Percentiles rank a stretch among this genome's conserved stretches.
Conservation (phyloP, 78 protist species). For the Dictyostelium brefeldianum region DNA sequence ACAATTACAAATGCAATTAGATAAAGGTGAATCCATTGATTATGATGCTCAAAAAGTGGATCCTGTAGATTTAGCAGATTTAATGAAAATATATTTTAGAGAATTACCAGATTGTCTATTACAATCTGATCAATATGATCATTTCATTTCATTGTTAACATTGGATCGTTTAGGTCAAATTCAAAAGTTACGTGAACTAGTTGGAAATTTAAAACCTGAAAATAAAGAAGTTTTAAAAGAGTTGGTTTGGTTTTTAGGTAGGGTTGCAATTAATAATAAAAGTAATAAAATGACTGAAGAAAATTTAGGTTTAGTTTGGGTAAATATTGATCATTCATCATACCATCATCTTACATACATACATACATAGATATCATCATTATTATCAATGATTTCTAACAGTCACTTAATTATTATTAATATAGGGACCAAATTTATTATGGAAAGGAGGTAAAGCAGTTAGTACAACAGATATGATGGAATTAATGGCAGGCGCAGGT, state of each 20-base stretch:
- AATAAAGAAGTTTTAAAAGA: constrained; percentile 48
- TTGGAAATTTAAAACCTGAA: constrained; percentile 3
- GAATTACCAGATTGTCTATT: constrained; percentile 76
- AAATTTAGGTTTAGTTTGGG: constrained; percentile 68
- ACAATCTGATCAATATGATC: constrained; percentile 64
- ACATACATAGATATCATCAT: neutral
- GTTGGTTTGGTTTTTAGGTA: constrained; percentile 57
- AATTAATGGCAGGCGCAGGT: constrained; percentile 76
- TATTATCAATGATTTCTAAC: too few species aligned
- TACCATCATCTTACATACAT: neutral
- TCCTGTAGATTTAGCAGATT: constrained; percentile 76
- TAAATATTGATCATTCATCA: neutral
- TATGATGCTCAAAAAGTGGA: constrained; percentile 21
- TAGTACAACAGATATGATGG: constrained; percentile 73
- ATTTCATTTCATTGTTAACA: constrained; percentile 18
- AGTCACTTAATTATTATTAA: too few species aligned
- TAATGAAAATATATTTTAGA: constrained; percentile 70
- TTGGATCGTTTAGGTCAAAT: constrained; percentile 46
- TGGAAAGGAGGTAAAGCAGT: constrained; percentile 78
- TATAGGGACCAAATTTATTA: constrained; percentile 56
- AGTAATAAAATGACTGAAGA: constrained; percentile 64
- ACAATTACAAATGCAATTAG: constrained; percentile 65
- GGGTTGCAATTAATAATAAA: constrained; percentile 22
- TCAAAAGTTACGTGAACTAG: constrained; percentile 57
- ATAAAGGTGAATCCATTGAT: constrained; percentile 48